Base-by-base conservation (phyloP, 2,329 filamentous ascomycete species). In the Botrytis elliptica region DNA sequence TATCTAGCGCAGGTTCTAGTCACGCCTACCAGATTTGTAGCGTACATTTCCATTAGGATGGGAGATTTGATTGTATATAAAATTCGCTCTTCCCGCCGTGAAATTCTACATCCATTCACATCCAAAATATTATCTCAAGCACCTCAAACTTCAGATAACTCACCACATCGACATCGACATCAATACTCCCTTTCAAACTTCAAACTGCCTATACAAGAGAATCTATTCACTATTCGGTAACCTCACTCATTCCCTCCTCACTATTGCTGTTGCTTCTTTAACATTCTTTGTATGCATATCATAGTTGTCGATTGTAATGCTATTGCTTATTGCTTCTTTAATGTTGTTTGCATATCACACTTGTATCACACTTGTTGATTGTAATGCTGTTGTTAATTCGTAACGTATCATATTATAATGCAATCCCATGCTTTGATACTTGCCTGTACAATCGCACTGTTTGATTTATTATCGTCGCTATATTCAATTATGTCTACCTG, bases 401-500 rank as follows among this genome's bases (percentile, higher is more conserved):
- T 33, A 33, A 33, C n/a, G 3, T 16, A 29, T 0, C 8, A 36
- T 36, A 3, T 20, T 4, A 20, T 9, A 9, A 59, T 33, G 29
- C 18, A 20, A 5, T 4, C 18, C 3, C 8, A 29, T 10, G 3
- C 8, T 20, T 59, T 59, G 16, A 8, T 36, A 20, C 8, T 36
- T 20, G 10, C n/a, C 16, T 36, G 55, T 10, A 59, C 16, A 22
- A 2, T 36, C 5, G 1, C 1, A 59, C 18, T 33, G 4, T 36
- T 8, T 36, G 2, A 7, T 60, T 1, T 5, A 38, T 25, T 38
- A 3, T 55, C 3, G 6, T 7, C 8, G 6, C 14, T 55, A 18
- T 4, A 16, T 18, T 29, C 1, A n/a, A 16, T 1, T 20, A 60
- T 10, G 12, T 0, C 10, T 2, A 3, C 4, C 2, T 25, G 20